Percentiles rank a stretch among this genome's conserved stretches.
phyloP scores from a whole-genome alignment of 371 early-diverging fungal genomes.

The Mortierella sp. region DNA sequence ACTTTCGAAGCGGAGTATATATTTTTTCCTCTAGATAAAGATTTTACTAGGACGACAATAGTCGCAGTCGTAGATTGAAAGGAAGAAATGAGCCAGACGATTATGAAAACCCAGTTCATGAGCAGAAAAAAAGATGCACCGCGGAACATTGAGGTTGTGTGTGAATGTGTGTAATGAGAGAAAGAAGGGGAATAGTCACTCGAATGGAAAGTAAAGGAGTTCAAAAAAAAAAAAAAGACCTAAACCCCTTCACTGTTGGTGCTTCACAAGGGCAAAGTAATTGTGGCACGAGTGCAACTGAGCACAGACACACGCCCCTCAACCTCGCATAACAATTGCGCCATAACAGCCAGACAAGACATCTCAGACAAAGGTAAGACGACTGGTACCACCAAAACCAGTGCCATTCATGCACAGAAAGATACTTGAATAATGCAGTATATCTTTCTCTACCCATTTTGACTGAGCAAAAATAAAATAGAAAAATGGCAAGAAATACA shows the following conservation, averaged over 20 bases:
- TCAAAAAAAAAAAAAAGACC: too few species aligned
- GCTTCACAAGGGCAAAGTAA: neutral
- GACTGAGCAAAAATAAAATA: too few species aligned
- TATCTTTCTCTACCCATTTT: too few species aligned
- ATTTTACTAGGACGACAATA: conserved; percentile 53
- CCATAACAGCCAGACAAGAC: too few species aligned
- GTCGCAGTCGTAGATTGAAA: conserved; percentile 48
- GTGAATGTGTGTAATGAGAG: conserved; percentile 1
- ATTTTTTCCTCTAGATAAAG: neutral
- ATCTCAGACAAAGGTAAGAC: too few species aligned
- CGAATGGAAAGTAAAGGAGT: neutral
- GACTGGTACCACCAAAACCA: too few species aligned
- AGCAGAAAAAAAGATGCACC: conserved; percentile 44
- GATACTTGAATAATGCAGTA: too few species aligned
- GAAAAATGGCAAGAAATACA: too few species aligned
- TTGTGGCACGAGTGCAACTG: neutral
- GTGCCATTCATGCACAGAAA: too few species aligned
- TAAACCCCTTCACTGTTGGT: neutral
- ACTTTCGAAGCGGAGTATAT: neutral
- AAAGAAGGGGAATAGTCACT: neutral
- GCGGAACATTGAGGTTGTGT: conserved; percentile 17
- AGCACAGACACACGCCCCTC: neutral
- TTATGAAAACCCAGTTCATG: conserved; percentile 40
- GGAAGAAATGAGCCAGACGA: conserved; percentile 29
- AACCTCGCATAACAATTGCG: neutral